Evolutionary conservation across 805 yeast species (phyloP), one percentile per base, ranked within the genome.

Genomic region (Metschnikowia aberdeeniae): DNA sequence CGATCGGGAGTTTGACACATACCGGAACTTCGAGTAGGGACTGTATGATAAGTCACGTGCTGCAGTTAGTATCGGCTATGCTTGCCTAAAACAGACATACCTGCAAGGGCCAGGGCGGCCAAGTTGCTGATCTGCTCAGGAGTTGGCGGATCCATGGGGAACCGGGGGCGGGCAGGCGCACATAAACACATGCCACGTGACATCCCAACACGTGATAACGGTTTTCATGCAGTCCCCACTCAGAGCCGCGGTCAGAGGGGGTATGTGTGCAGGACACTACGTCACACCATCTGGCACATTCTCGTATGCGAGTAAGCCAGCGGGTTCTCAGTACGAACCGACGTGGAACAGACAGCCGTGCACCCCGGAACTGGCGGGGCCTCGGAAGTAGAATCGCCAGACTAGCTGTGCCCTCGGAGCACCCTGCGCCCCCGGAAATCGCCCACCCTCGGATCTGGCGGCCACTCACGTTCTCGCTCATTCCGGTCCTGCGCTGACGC

Each of bases 21-120:
- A 69, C 73, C 72, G 62, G 63, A 85, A 85, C 36, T 81, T 79
- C 30, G 90, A 85, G 63, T 85, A 86, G 3, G 90, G 90, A 28
- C 82, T 72, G 60, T 85, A 84, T 2, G 86, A 73, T 26, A 67
- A 53, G n/a, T 66, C 63, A 22, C 75, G 68, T 7, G 84, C 85
- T 65, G 46, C 17, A 9, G 43, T 34, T 47, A 43, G 65, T 62
- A 41, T 37, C 28, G 27, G 19, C 10, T 9, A 14, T 28, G 5
- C 13, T 5, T 8, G 9, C 22, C 20, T 37, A n/a, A 29, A 19
- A 22, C 7, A 29, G 13, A 29, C 49, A 33, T 49, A 49, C 52
- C 50, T 12, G 37, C 42, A 26, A 30, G 44, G n/a, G 51, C 51
- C 5, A 34, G 39, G 2, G 13, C 9, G 12, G 36, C 40, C 33